Percentiles rank a stretch among this genome's conserved stretches.
These are phyloP conservation scores for Flaveria linearis DNA, from an alignment of 129 eudicot species.

Conservation along the genomic window DNA sequence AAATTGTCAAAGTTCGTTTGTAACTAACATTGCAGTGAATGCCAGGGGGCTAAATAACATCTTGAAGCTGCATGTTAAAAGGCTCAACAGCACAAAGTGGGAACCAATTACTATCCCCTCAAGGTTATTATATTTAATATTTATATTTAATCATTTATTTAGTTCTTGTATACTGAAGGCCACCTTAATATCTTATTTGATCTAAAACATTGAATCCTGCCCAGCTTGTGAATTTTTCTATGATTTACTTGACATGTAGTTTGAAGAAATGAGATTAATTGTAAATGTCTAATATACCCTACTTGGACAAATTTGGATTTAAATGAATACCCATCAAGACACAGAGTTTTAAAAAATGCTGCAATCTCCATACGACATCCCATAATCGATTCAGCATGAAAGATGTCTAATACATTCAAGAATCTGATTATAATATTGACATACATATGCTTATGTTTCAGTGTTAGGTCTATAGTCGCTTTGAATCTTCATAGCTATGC, in stretches of 20 bases:
- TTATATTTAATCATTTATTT: neutral
- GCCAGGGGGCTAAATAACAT: conserved; percentile 92
- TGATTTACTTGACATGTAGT: neutral
- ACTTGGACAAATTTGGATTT: neutral
- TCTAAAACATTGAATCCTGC: neutral
- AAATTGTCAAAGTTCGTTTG: neutral
- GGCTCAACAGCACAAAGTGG: conserved; percentile 64
- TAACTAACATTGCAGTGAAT: conserved; percentile 28
- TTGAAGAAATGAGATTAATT: neutral
- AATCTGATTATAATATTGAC: neutral
- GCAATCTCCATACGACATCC: too few species aligned
- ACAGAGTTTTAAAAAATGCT: neutral
- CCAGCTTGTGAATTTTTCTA: neutral
- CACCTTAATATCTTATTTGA: conserved; percentile 14
- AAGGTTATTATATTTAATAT: conserved; percentile 41
- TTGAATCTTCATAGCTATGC: conserved; percentile 93
- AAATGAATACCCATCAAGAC: neutral
- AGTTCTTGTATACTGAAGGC: conserved; percentile 1
- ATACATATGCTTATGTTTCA: conserved; percentile 33
- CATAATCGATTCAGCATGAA: too few species aligned
- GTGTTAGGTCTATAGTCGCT: conserved; percentile 91
- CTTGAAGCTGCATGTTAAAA: conserved; percentile 74
- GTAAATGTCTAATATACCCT: conserved; percentile 12
- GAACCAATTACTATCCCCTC: conserved; percentile 79
- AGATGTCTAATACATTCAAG: too few species aligned